A percentile compares a stretch with the other conserved stretches of the same genome.
Conservation (phyloP, 768 basidiomycete genomes). For the Rhizopogon salebrosus region DNA sequence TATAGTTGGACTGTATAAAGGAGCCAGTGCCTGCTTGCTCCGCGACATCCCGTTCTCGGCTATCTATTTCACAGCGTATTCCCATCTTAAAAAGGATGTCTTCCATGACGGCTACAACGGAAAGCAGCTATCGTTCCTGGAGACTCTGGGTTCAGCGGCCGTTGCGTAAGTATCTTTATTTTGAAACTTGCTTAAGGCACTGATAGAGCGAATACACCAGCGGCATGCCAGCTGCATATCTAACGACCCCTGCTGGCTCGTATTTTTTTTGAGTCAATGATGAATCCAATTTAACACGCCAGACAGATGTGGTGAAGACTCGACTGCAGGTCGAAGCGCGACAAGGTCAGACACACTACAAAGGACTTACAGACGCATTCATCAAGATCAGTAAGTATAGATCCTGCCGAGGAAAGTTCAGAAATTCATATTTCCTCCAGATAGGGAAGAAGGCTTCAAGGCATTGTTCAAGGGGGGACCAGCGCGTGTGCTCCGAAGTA, state of each 20-base stretch:
- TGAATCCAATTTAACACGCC: constrained; percentile 10
- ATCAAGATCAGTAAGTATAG: constrained; percentile 73
- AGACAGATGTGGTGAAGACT: constrained; percentile 92
- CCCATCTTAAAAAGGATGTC: constrained; percentile 86
- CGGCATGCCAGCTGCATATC: constrained; percentile 96
- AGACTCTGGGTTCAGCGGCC: constrained; percentile 79
- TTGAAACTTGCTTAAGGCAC: constrained; percentile 12
- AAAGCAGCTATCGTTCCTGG: constrained; percentile 85
- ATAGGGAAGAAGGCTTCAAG: constrained; percentile 82
- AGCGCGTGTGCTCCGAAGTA: constrained; percentile 82
- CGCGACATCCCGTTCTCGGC: constrained; percentile 98
- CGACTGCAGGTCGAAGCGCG: constrained; percentile 90
- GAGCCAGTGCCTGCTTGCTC: constrained; percentile 87
- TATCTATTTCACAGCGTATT: constrained; percentile 85
- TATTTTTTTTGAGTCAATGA: constrained; percentile 5
- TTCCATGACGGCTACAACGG: constrained; percentile 96
- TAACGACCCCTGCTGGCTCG: constrained; percentile 86
- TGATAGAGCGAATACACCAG: constrained; percentile 40
- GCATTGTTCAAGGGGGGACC: constrained; percentile 92
- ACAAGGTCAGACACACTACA: constrained; percentile 88
- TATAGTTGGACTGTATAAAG: constrained; percentile 87
- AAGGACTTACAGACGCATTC: constrained; percentile 86
- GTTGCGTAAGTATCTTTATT: constrained; percentile 56
- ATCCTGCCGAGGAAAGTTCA: neutral
- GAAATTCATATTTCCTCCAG: constrained; percentile 32